Conservation (phyloP, 2,329 filamentous ascomycete species). For the Fusarium verticillioides region DNA sequence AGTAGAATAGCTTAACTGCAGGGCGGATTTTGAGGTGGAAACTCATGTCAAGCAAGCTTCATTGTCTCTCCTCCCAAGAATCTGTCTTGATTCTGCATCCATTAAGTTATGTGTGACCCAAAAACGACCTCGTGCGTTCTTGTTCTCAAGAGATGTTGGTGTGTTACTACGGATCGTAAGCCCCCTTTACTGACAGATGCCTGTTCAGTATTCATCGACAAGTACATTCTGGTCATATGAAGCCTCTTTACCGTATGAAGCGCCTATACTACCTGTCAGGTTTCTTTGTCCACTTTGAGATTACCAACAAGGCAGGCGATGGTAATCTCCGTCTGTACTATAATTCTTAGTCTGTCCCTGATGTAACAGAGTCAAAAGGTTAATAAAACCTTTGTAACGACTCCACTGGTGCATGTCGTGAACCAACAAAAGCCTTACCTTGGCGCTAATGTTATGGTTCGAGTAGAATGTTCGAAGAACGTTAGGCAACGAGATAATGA, state of each 20-base stretch:
- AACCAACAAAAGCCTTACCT: conserved; percentile 2
- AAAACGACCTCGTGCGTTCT: conserved; percentile 15
- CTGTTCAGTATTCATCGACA: background rate
- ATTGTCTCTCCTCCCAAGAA: background rate
- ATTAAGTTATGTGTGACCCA: conserved; percentile 20
- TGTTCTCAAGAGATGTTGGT: background rate
- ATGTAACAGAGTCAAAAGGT: background rate
- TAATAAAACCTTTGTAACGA: conserved; percentile 1
- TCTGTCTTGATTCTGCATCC: conserved; percentile 19
- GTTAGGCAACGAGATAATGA: background rate
- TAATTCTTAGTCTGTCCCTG: background rate
- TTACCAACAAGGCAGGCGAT: background rate
- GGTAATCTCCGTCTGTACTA: background rate
- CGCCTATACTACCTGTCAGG: background rate
- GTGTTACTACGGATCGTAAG: conserved; percentile 1
- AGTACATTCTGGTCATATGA: background rate
- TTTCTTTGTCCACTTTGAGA: background rate
- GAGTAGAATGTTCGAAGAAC: background rate
- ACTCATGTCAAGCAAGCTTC: conserved; percentile 10
- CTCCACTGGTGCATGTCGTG: background rate
- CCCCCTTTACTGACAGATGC: background rate
- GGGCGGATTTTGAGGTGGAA: conserved; percentile 12
- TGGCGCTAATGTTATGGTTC: background rate
- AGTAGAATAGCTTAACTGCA: conserved; percentile 23
- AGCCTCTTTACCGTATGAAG: background rate